Evolutionary conservation across 768 basidiomycete genomes (phyloP).

Genomic region (Phlebiopsis gigantea): DNA sequence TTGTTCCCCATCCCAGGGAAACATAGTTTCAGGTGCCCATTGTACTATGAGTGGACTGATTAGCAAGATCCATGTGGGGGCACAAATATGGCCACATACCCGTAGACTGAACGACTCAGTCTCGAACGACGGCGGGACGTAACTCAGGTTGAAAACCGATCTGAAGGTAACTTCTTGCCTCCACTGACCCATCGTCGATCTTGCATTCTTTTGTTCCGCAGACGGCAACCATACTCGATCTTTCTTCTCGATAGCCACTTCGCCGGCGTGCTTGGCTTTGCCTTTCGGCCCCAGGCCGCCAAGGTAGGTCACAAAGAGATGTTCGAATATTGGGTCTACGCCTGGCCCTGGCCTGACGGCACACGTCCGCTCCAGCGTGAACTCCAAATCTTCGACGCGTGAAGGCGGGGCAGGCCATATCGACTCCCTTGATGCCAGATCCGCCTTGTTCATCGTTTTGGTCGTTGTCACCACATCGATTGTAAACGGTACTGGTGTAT

Average conservation of each 20-base stretch:
- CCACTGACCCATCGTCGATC: not conserved
- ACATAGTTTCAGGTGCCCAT: not conserved
- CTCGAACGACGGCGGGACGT: constrained; percentile 4
- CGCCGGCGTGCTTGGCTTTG: not conserved
- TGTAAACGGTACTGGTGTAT: constrained; percentile 7
- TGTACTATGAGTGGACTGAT: not conserved
- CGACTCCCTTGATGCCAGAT: not conserved
- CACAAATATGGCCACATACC: not conserved
- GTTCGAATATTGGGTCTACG: not conserved
- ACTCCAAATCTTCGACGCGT: not conserved
- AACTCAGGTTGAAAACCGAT: constrained; percentile 1
- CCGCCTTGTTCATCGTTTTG: not conserved
- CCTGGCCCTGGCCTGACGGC: not conserved
- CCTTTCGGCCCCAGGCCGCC: not conserved
- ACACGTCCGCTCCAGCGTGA: constrained; percentile 1
- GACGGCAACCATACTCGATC: not conserved
- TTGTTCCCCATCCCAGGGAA: constrained; percentile 13
- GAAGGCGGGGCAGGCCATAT: constrained; percentile 9
- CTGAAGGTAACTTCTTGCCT: constrained; percentile 7
- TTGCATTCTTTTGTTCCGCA: not conserved
- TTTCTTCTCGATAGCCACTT: constrained; percentile 1
- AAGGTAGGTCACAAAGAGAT: not conserved
- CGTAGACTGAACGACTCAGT: not conserved
- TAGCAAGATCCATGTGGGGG: not conserved
- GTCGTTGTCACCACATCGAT: constrained; percentile 3